Evolutionary conservation across 768 basidiomycete genomes (phyloP), one percentile per base, ranked within the genome.

Genomic region (Pulveroboletus ravenelii): DNA sequence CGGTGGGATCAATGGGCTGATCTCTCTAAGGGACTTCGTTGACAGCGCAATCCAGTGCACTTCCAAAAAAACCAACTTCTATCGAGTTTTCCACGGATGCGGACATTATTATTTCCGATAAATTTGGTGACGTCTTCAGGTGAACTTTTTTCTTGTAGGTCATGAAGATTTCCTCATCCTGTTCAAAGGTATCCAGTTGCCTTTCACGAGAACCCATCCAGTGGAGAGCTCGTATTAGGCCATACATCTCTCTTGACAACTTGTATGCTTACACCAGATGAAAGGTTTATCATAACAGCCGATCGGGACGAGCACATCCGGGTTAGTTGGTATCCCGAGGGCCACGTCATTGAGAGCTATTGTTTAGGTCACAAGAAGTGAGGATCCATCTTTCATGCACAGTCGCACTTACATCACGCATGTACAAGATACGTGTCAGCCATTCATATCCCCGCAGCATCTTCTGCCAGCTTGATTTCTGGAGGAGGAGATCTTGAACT

Each of bases 231-330:
- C 46, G 68, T 93, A 35, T 73, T 95, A 0, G 95, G 96, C 9
- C 96, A 99, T 62, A 82, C 87, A 1, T 96, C 93, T 12, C 80
- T 91, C 37, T 69, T 98, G 50, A 95, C 87, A 10, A 69, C 77
- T 1, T 85, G 88, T 65, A 60, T 85, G 39, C 78, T 95, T 48
- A 78, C 84, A 0, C 64, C 68, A 0, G 84, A 89, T 61, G 82
- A 85, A 58, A 77, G 75, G 46, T 84, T 77, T 62, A 84, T 99
- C 60, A 78, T 97, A 55, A 92, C 93, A 0, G 87, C 91, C 0
- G 96, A 98, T 63, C 73, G 96, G 40, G 96, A 99, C 62, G 96
- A 98, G 64, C 96, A 98, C 63, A 87, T 99, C 45, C 78, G 96
- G 47, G 79, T 95, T 14, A 93, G 89, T 61, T 81, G 89, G 80